phyloP scores from a whole-genome alignment of 2,329 filamentous ascomycete genomes.

The Ascocoryne sarcoides region DNA sequence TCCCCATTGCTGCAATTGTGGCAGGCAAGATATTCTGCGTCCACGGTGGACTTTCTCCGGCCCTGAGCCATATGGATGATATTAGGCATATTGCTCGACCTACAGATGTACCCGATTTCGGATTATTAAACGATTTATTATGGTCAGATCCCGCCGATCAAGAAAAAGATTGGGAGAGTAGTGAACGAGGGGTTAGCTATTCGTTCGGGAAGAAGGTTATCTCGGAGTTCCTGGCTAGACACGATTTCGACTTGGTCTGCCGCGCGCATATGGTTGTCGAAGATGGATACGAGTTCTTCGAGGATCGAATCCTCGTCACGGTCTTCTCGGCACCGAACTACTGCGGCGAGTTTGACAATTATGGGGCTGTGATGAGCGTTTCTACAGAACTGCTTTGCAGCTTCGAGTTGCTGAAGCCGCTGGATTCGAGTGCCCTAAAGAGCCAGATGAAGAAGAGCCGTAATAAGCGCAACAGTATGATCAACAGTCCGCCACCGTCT shows the following conservation, averaged over 20 bases:
- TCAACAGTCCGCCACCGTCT: constrained; percentile 73
- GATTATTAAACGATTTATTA: constrained; percentile 84
- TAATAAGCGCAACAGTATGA: constrained; percentile 87
- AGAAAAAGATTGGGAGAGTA: constrained; percentile 96
- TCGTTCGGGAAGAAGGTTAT: constrained; percentile 99
- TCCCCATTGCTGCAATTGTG: constrained; percentile 93
- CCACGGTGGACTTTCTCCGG: constrained; percentile 87
- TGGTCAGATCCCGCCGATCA: constrained; percentile 98
- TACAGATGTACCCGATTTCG: constrained; percentile 95
- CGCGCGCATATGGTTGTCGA: constrained; percentile 99
- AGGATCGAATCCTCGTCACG: constrained; percentile 86
- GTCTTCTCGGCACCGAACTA: constrained; percentile 99
- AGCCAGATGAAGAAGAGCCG: constrained; percentile 98
- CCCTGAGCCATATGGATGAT: constrained; percentile 93
- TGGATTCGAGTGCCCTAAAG: constrained; percentile 93
- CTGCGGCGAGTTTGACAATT: constrained; percentile 98
- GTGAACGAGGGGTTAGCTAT: constrained; percentile 93
- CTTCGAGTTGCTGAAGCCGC: constrained; percentile 78
- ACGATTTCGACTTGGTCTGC: constrained; percentile 96
- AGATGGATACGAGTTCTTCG: constrained; percentile 98
- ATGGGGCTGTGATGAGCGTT: constrained; percentile 99
- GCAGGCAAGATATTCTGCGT: constrained; percentile 97
- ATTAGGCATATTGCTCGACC: constrained; percentile 92
- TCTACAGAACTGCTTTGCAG: constrained; percentile 97
- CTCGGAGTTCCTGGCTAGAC: constrained; percentile 84